phyloP scores from a whole-genome alignment of 2,329 filamentous ascomycete species.

The Diaporthe ampelina region DNA sequence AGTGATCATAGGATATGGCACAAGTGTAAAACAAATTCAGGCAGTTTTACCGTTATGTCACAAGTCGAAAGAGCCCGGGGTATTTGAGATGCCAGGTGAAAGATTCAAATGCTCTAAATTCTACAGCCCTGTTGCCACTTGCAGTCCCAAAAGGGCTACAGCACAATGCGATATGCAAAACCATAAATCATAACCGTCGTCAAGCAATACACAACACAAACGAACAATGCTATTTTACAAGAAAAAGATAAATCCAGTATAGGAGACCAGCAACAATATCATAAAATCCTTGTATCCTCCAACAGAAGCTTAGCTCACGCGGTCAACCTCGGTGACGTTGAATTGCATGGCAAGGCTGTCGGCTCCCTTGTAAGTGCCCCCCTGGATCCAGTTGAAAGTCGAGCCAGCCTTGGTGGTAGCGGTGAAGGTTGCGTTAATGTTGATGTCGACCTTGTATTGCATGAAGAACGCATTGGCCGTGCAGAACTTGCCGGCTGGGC shows the following conservation, averaged over 20 bases:
- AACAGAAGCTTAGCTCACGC: not conserved
- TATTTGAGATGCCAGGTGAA: not conserved
- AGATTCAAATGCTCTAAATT: not conserved
- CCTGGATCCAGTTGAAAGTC: slow-evolving; percentile 40
- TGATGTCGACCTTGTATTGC: slow-evolving; percentile 42
- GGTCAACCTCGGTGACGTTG: slow-evolving; percentile 40
- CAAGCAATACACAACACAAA: not conserved
- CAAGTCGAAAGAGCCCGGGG: not conserved
- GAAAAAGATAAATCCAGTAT: not conserved
- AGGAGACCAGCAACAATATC: not conserved
- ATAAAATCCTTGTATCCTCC: too few species aligned
- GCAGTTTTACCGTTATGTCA: not conserved
- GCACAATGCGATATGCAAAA: not conserved
- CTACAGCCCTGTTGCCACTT: not conserved
- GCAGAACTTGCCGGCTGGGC: slow-evolving; percentile 42
- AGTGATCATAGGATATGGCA: too few species aligned
- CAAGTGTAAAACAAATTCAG: not conserved
- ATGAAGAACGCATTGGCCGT: slow-evolving; percentile 41
- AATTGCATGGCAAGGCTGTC: slow-evolving; percentile 40
- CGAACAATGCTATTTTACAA: not conserved
- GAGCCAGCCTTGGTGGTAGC: slow-evolving; percentile 39
- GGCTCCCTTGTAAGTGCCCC: slow-evolving; percentile 39
- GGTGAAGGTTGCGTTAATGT: slow-evolving; percentile 41
- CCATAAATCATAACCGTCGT: not conserved
- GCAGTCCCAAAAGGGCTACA: not conserved